Evolutionary conservation across 2,329 filamentous ascomycete genomes (phyloP), one percentile per base, ranked within the genome.

Genomic region (Cercospora sp.): DNA sequence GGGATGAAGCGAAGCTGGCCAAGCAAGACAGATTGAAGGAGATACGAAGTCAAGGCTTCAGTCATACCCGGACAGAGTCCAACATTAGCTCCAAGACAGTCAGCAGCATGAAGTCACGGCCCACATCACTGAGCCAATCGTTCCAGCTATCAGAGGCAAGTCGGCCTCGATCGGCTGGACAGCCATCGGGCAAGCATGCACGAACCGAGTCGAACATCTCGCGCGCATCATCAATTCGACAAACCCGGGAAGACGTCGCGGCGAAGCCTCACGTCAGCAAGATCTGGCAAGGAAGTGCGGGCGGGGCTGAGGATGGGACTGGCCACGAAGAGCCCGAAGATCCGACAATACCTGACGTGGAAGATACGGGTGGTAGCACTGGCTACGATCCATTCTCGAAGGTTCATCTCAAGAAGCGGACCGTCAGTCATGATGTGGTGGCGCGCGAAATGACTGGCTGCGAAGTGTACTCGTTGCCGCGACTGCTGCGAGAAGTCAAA

Each of bases 321-420:
- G 69, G 70, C 7, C 69, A 73, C 60, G 70, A 69, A 26, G 64
- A 68, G 28, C 62, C 63, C 21, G 70, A 71, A 57, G 66, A 65
- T 51, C 71, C 73, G 26, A 67, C 66, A 6, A 67, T 67, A 13
- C 61, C 69, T 21, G 65, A 69, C 8, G 64, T 69, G 9, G 63
- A 69, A 18, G 59, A 72, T 34, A 63, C 63, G 7, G 69, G 71
- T 49, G 61, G 65, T 7, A 68, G 71, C 40, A 77, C 90, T 1
- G 86, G 87, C 57, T 96, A 95, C 74, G 95, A 99, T 74, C 87
- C 92, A 2, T 97, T 94, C 78, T 97, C 95, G 5, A 88, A 89
- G 32, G 84, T 94, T 43, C 93, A 97, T 77, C 85, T 99, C 13
- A 91, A 91, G 4, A 93, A 89, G 70, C 89, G 95, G 34, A 90